Percentiles rank a stretch among this genome's conserved stretches.
Conservation (phyloP, 202 grass and related monocot species). For the Brachypodium distachyon region DNA sequence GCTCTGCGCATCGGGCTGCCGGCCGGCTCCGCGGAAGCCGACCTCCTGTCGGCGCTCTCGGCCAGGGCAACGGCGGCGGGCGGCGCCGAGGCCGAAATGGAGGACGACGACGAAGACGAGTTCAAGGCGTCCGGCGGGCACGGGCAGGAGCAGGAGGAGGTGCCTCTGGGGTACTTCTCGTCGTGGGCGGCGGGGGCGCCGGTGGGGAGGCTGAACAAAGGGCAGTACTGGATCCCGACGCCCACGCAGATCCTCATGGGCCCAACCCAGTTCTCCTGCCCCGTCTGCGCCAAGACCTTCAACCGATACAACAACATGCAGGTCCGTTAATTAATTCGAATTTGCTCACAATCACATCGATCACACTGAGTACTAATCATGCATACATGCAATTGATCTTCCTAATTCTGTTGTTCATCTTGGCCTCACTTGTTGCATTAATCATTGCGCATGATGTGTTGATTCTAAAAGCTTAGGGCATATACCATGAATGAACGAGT, state of each 20-base stretch:
- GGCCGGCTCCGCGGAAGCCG: conserved; percentile 21
- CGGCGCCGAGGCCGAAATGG: conserved; percentile 11
- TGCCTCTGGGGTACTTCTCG: conserved; percentile 60
- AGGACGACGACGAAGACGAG: conserved; percentile 36
- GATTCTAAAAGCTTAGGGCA: conserved; percentile 11
- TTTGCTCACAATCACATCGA: too few species aligned
- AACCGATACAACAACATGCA: conserved; percentile 99
- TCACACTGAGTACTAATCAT: background rate
- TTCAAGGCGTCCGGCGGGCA: conserved; percentile 43
- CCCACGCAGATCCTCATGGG: conserved; percentile 98
- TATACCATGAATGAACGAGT: conserved; percentile 5
- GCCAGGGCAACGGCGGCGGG: background rate
- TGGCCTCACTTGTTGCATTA: background rate
- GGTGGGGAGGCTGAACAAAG: conserved; percentile 93
- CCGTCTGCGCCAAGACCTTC: conserved; percentile 97
- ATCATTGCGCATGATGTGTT: conserved; percentile 10
- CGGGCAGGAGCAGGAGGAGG: conserved; percentile 40
- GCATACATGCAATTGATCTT: background rate
- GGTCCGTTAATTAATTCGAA: conserved; percentile 29
- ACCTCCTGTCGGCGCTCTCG: conserved; percentile 64
- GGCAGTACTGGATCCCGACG: conserved; percentile 98
- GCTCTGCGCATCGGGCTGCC: conserved; percentile 83
- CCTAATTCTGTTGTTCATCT: background rate
- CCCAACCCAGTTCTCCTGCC: conserved; percentile 96
- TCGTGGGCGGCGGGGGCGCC: conserved; percentile 57